Conservation (phyloP, 345 rosid genomes). For the Crucihimalaya himalaica region DNA sequence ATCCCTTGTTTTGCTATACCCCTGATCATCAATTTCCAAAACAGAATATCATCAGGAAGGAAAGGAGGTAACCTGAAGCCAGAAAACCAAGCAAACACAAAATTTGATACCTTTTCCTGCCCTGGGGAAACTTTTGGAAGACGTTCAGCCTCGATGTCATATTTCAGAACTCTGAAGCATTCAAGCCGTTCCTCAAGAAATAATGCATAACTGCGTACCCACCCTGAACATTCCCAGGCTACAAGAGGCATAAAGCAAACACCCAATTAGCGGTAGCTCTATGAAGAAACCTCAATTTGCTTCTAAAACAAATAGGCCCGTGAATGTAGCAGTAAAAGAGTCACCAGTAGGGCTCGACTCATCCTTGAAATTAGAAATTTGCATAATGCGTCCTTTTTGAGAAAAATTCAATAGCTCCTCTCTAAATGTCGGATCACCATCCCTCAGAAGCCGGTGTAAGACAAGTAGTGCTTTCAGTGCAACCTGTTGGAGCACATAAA, state of each 20-base stretch:
- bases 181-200: conserved; percentile 87
- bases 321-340: conserved; percentile 2
- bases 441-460: conserved; percentile 74
- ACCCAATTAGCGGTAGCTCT: conserved; percentile 19
- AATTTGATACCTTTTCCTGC: conserved; percentile 60
- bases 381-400: conserved; percentile 68
- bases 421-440: conserved; percentile 86
- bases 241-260: conserved; percentile 26
- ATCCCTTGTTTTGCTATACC: conserved; percentile 79
- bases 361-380: conserved; percentile 84
- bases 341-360: conserved; percentile 80
- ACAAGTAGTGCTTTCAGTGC: conserved; percentile 82
- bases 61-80: not conserved
- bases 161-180: conserved; percentile 74
- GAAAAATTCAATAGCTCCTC: conserved; percentile 71
- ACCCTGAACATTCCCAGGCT: conserved; percentile 96
- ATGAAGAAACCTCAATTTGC: not conserved
- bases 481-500: conserved; percentile 50
- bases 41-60: conserved; percentile 1
- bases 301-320: conserved; percentile 1
- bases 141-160: conserved; percentile 86
- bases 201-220: conserved; percentile 87
- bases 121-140: conserved; percentile 71
- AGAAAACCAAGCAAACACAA: not conserved
- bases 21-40: conserved; percentile 48